Percentiles rank a stretch among this genome's conserved stretches.
phyloP scores from a whole-genome alignment of 176 grass and related monocot species.

The Bromus sterilis region DNA sequence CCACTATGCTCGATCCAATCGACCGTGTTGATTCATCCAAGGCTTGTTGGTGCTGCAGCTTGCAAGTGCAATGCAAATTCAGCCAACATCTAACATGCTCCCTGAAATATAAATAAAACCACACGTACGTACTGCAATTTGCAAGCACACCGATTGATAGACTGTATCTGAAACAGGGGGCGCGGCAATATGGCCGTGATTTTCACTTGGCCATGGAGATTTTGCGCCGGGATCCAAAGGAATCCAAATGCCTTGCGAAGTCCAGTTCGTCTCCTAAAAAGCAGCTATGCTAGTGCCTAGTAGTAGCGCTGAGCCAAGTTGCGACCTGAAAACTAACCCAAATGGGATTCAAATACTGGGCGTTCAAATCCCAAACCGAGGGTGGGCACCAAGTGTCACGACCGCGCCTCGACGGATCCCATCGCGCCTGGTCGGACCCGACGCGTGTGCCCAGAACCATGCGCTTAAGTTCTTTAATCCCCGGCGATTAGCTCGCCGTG shows the following conservation, averaged over 20 bases:
- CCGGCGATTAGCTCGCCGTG: neutral
- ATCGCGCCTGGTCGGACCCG: constrained; percentile 46
- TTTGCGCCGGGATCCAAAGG: neutral
- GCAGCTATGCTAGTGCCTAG: neutral
- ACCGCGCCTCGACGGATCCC: constrained; percentile 41
- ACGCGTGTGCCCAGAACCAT: constrained; percentile 30
- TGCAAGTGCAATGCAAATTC: too few species aligned
- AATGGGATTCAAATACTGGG: neutral
- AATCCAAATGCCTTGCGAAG: neutral
- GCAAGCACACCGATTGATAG: neutral
- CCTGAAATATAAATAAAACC: neutral
- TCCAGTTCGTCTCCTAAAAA: neutral
- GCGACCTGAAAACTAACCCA: neutral
- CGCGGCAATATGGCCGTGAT: neutral
- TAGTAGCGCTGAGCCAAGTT: neutral
- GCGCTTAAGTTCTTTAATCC: constrained; percentile 19
- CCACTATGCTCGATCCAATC: neutral
- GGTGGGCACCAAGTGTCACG: constrained; percentile 44
- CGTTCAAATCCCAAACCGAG: neutral
- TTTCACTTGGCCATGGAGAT: neutral
- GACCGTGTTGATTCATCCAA: neutral
- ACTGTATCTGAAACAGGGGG: neutral
- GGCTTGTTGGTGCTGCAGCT: too few species aligned
- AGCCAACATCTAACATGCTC: too few species aligned
- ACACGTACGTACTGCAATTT: neutral